Conservation (phyloP, 1,284 basidiomycete species). For the Tylopilus orsonianus region DNA sequence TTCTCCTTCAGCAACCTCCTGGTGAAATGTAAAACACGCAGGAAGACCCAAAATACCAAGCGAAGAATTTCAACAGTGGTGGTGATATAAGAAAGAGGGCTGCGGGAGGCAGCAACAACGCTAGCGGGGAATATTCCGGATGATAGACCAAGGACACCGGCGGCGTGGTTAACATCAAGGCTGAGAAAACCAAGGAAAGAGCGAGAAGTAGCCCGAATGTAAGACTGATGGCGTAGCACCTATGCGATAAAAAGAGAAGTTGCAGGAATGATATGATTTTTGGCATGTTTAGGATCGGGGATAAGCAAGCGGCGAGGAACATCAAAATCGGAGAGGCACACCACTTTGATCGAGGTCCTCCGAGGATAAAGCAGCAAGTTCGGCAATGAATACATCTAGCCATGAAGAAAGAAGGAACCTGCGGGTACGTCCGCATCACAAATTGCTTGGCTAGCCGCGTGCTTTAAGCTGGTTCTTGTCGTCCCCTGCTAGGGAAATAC, state of each 20-base stretch:
- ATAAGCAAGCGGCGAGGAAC: slow-evolving; percentile 40
- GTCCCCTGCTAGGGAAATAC: slow-evolving; percentile 60
- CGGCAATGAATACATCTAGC: slow-evolving; percentile 47
- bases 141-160: slow-evolving; percentile 57
- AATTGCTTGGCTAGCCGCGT: slow-evolving; percentile 40
- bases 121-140: slow-evolving; percentile 61
- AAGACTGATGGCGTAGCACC: slow-evolving; percentile 50
- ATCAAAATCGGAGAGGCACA: slow-evolving; percentile 45
- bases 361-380: slow-evolving; percentile 45
- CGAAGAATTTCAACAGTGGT: slow-evolving; percentile 51
- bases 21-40: slow-evolving; percentile 45
- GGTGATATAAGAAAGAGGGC: slow-evolving; percentile 43
- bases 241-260: slow-evolving; percentile 53
- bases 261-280: slow-evolving; percentile 52
- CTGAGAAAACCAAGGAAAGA: slow-evolving; percentile 40
- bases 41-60: slow-evolving; percentile 57
- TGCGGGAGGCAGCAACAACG: slow-evolving; percentile 48
- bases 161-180: slow-evolving; percentile 31
- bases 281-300: slow-evolving; percentile 32
- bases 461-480: slow-evolving; percentile 33
- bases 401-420: slow-evolving; percentile 48
- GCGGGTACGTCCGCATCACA: slow-evolving; percentile 38
- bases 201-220: slow-evolving; percentile 34
- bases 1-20: slow-evolving; percentile 26
- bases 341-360: slow-evolving; percentile 37